Evolutionary conservation across 768 basidiomycete genomes (phyloP).

Genomic region (Rhodotorula babjevae): DNA sequence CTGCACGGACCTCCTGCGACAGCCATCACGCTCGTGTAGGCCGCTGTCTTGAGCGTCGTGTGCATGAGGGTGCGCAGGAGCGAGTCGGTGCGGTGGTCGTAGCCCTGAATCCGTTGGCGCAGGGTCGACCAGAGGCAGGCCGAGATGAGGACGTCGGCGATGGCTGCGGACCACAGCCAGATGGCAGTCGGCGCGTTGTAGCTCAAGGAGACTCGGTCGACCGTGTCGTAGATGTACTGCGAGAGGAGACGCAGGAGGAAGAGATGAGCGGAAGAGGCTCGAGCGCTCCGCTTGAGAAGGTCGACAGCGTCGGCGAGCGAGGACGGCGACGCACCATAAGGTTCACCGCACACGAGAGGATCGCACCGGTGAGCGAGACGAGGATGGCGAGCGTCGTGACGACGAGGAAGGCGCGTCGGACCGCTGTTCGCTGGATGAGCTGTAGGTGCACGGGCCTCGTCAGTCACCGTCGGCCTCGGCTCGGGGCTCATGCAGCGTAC

Average conservation of each 20-base stretch:
- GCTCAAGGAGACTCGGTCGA: background rate
- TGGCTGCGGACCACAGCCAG: slow-evolving; percentile 1
- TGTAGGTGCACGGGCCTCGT: background rate
- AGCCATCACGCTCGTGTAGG: slow-evolving; percentile 2
- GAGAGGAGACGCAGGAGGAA: no score
- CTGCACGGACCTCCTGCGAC: background rate
- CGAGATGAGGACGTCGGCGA: slow-evolving; percentile 9
- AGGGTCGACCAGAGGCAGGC: slow-evolving; percentile 1
- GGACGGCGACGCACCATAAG: slow-evolving; percentile 2
- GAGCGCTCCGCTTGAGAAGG: no score
- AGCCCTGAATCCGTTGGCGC: slow-evolving; percentile 1
- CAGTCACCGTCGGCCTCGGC: background rate
- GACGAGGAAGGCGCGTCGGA: background rate
- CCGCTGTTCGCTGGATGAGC: background rate
- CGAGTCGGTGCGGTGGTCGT: slow-evolving; percentile 1
- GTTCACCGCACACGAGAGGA: background rate
- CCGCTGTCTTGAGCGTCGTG: slow-evolving; percentile 3
- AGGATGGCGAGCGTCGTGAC: background rate
- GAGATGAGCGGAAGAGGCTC: no score
- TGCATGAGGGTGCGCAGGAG: slow-evolving; percentile 6
- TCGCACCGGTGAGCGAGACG: slow-evolving; percentile 3
- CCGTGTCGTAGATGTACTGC: slow-evolving; percentile 18
- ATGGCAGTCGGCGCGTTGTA: slow-evolving; percentile 5
- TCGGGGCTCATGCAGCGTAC: background rate
- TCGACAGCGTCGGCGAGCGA: no score